phyloP scores from a whole-genome alignment of 1,139 yeast genomes.

The Geotrichum candidum region DNA sequence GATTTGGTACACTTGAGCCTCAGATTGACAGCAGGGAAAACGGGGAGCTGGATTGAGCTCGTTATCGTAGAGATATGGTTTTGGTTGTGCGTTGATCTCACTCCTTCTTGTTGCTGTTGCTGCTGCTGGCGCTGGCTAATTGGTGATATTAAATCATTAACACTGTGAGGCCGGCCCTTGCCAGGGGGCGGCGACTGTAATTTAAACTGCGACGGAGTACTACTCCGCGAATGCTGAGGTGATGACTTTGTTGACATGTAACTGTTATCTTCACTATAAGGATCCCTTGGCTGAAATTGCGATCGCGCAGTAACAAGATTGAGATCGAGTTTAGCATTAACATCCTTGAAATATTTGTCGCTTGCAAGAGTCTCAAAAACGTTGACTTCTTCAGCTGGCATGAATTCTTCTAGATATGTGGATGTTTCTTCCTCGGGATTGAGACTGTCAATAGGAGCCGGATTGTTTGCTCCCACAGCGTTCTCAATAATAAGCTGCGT shows the following conservation, averaged over 20 bases:
- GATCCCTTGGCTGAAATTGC: background rate
- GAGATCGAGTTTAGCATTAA: constrained; percentile 13
- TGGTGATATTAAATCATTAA: constrained; percentile 1
- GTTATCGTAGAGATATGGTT: constrained; percentile 10
- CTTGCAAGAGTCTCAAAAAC: constrained; percentile 24
- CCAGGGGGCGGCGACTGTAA: constrained; percentile 9
- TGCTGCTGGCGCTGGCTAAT: background rate
- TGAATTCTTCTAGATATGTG: constrained; percentile 20
- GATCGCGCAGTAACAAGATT: constrained; percentile 9
- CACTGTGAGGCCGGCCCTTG: constrained; percentile 1
- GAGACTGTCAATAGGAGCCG: background rate
- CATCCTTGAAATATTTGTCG: constrained; percentile 17
- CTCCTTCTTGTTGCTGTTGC: background rate
- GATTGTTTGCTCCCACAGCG: background rate
- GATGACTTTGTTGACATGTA: constrained; percentile 5
- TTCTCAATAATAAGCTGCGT: constrained; percentile 1
- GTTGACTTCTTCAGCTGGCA: constrained; percentile 24
- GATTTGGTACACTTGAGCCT: constrained; percentile 53
- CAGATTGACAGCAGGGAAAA: constrained; percentile 48
- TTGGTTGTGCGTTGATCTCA: background rate
- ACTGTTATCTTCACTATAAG: background rate
- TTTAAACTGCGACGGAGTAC: constrained; percentile 7
- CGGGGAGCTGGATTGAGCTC: constrained; percentile 32
- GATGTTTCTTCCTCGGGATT: background rate
- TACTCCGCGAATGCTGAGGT: constrained; percentile 9